Evolutionary conservation across 1,139 yeast species (phyloP).

Genomic region (Hansenula lynferdii): DNA sequence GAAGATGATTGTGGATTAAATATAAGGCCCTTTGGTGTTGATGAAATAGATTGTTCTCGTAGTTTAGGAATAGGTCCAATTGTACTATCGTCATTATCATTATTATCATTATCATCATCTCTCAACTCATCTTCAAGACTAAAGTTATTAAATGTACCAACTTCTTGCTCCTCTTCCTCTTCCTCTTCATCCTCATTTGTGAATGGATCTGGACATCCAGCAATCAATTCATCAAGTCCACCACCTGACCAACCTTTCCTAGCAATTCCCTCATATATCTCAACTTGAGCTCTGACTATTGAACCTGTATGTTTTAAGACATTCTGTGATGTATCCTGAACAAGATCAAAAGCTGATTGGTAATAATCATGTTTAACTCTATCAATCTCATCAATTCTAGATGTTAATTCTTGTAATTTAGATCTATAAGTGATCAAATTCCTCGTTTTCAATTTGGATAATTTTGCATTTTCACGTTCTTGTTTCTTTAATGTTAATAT

Average conservation of each 20-base stretch:
- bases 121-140: background rate
- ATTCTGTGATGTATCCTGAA: conserved; percentile 52
- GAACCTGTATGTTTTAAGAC: conserved; percentile 56
- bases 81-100: conserved; percentile 4
- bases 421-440: conserved; percentile 61
- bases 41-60: background rate
- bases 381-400: conserved; percentile 76
- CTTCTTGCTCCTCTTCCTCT: conserved; percentile 11
- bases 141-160: no score
- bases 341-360: conserved; percentile 50
- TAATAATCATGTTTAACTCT: conserved; percentile 71
- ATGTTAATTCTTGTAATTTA: conserved; percentile 61
- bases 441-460: conserved; percentile 51
- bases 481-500: conserved; percentile 46
- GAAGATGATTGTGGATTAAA: conserved; percentile 6
- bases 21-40: background rate
- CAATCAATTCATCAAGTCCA: conserved; percentile 64
- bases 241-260: conserved; percentile 87
- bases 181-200: conserved; percentile 25
- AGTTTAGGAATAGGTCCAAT: background rate
- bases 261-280: conserved; percentile 76
- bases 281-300: conserved; percentile 72
- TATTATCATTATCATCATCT: background rate
- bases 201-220: conserved; percentile 51
- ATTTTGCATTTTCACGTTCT: conserved; percentile 51